These are phyloP conservation scores for Chlorociboria aeruginascens DNA, from an alignment of 495 filamentous ascomycete genomes.

Conservation along the genomic window DNA sequence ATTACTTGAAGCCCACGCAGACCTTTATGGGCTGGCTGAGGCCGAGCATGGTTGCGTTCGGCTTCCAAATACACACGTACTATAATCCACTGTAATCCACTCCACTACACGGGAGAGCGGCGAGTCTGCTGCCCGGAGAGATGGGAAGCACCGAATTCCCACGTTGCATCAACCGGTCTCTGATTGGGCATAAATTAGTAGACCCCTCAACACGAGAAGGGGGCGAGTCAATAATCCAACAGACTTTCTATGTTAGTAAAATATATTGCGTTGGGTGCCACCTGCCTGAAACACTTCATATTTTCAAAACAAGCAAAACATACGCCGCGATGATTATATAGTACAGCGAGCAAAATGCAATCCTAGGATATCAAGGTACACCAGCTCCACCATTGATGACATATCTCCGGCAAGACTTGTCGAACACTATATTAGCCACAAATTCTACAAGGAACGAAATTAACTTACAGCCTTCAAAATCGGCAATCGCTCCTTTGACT, in stretches of 20 bases:
- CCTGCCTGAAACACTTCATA: slow-evolving; percentile 25
- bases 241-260: no score
- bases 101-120: neutral
- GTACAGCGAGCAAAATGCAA: neutral
- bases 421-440: neutral
- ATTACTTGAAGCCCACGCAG: neutral
- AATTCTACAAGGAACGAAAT: neutral
- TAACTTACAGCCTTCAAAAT: slow-evolving; percentile 45
- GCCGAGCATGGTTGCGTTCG: no score
- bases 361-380: neutral
- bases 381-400: slow-evolving; percentile 12
- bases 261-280: slow-evolving; percentile 10
- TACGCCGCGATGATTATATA: neutral
- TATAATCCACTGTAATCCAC: no score
- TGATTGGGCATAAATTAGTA: slow-evolving; percentile 4
- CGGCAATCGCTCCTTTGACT: slow-evolving; percentile 58
- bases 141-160: slow-evolving; percentile 5
- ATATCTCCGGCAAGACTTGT: slow-evolving; percentile 18
- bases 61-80: no score
- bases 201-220: no score
- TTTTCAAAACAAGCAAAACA: neutral
- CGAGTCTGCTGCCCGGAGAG: no score
- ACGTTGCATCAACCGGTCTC: slow-evolving; percentile 1
- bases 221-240: neutral
- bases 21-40: no score